These are phyloP conservation scores for Exserohilum rostratum DNA, from an alignment of 2,329 filamentous ascomycete species.

Conservation along the genomic window DNA sequence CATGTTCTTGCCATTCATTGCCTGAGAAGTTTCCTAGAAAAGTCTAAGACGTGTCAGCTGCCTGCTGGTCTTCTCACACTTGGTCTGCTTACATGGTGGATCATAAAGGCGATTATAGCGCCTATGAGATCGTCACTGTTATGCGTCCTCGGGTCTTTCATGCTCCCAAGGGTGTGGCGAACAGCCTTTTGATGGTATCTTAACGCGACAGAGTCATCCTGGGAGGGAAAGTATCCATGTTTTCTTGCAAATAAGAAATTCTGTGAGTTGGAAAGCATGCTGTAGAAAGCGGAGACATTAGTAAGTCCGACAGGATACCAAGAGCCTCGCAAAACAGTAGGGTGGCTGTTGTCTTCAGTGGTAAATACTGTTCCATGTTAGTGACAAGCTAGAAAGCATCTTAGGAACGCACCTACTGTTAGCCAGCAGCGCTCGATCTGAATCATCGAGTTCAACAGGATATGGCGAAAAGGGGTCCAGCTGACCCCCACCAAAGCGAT, in stretches of 20 bases:
- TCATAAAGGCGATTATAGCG: conserved; percentile 32
- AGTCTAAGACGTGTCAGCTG: conserved; percentile 16
- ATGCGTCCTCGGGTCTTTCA: conserved; percentile 30
- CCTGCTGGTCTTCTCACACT: neutral
- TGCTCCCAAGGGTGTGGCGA: conserved; percentile 21
- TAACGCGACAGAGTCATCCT: conserved; percentile 30
- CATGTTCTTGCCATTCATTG: conserved; percentile 32
- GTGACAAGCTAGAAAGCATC: neutral
- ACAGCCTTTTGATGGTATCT: conserved; percentile 32
- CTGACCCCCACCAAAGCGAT: conserved; percentile 27
- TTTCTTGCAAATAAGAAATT: conserved; percentile 31
- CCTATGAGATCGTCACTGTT: conserved; percentile 29
- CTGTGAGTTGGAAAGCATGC: conserved; percentile 37
- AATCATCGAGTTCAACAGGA: conserved; percentile 35
- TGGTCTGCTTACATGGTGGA: conserved; percentile 30
- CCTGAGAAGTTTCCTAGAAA: conserved; percentile 27
- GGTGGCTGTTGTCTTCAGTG: conserved; percentile 24
- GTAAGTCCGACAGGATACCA: conserved; percentile 38
- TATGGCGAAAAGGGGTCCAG: conserved; percentile 35
- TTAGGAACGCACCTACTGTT: conserved; percentile 26
- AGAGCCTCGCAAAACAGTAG: conserved; percentile 29
- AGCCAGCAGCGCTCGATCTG: conserved; percentile 28
- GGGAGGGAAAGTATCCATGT: conserved; percentile 25
- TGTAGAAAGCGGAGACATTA: conserved; percentile 29
- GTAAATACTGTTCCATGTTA: conserved; percentile 33